Percentiles rank a stretch among this genome's conserved stretches.
Evolutionary conservation across 306 rosid species (phyloP).

Genomic region (Coriaria nepalensis): DNA sequence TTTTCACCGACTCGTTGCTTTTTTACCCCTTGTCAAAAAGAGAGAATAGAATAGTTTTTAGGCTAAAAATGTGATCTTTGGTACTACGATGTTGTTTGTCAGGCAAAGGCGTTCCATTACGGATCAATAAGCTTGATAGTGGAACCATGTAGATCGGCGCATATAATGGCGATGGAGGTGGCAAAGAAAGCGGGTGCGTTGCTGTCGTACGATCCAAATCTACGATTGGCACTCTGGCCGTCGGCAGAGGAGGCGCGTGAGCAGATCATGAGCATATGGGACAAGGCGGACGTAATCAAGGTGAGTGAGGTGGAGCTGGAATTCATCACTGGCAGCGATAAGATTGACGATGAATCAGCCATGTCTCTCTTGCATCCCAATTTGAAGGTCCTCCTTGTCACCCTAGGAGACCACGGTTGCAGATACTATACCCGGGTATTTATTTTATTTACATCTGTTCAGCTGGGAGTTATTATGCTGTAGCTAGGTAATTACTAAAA

Average conservation of each 20-base stretch:
- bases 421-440: slow-evolving; percentile 85
- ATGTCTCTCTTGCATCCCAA: slow-evolving; percentile 67
- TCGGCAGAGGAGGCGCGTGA: slow-evolving; percentile 60
- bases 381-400: slow-evolving; percentile 82
- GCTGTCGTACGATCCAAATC: slow-evolving; percentile 85
- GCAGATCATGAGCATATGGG: slow-evolving; percentile 88
- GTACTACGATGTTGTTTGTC: background rate
- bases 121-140: slow-evolving; percentile 95
- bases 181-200: slow-evolving; percentile 81
- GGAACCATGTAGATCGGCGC: slow-evolving; percentile 97
- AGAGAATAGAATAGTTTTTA: background rate
- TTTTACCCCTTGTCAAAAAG: background rate
- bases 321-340: slow-evolving; percentile 61
- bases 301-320: slow-evolving; percentile 80
- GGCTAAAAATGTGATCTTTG: background rate
- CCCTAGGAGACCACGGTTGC: slow-evolving; percentile 86
- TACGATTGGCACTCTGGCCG: slow-evolving; percentile 69
- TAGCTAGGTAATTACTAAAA: too few species aligned
- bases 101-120: slow-evolving; percentile 86
- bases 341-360: slow-evolving; percentile 66
- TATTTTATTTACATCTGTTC: background rate
- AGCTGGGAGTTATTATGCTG: background rate
- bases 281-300: slow-evolving; percentile 75
- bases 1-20: too few species aligned
- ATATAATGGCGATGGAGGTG: slow-evolving; percentile 73